A percentile compares a stretch with the other conserved stretches of the same genome.
Evolutionary conservation across 345 rosid genomes (phyloP).

Genomic region (Sapria himalayana): DNA sequence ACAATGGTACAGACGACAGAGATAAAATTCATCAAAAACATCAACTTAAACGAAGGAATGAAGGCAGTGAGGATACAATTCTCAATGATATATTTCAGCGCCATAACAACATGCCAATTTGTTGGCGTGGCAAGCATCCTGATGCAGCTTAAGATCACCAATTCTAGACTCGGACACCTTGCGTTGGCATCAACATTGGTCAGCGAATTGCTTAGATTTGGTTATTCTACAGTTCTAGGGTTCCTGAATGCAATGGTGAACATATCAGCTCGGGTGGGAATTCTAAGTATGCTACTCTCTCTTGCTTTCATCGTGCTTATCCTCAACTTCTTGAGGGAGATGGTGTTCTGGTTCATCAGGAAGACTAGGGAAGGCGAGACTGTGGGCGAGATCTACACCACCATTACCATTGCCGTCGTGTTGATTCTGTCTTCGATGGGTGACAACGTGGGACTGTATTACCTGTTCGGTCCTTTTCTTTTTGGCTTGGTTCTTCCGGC

Average conservation of each 20-base stretch:
- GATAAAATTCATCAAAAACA: neutral
- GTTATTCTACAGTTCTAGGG: neutral
- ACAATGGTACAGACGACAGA: neutral
- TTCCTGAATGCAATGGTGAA: fast-evolving
- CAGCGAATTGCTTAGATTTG: constrained; percentile 3
- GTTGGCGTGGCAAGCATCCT: constrained; percentile 12
- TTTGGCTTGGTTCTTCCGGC: constrained; percentile 16
- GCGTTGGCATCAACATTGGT: constrained; percentile 18
- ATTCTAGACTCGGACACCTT: constrained; percentile 16
- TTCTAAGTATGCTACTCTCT: neutral
- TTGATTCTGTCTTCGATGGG: constrained; percentile 8
- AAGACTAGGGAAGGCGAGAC: constrained; percentile 12
- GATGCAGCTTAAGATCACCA: constrained; percentile 18
- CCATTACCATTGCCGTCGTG: neutral
- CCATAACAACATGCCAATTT: constrained; percentile 5
- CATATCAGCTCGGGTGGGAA: neutral
- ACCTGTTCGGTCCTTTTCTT: constrained; percentile 10
- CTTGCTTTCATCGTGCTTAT: neutral
- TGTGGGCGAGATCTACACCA: constrained; percentile 7
- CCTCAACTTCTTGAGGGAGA: neutral
- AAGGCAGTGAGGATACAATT: too few relatives aligned
- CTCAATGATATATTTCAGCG: neutral
- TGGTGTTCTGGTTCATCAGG: constrained; percentile 12
- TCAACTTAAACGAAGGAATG: too few relatives aligned
- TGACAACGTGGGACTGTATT: constrained; percentile 11